These are phyloP conservation scores for Fusarium anthophilum DNA, from an alignment of 2,329 filamentous ascomycete species.

Conservation along the genomic window DNA sequence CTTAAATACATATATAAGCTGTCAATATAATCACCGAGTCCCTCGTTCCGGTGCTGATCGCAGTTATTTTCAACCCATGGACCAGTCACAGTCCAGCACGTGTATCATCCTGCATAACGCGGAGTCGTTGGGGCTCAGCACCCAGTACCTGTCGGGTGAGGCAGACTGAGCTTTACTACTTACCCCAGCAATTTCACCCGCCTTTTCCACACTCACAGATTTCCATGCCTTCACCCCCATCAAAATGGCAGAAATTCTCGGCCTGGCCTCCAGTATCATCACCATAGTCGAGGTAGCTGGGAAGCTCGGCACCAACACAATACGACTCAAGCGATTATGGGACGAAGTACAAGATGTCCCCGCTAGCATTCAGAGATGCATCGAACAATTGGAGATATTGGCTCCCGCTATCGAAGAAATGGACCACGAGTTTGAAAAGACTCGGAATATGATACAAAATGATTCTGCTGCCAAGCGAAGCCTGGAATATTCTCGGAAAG, in stretches of 20 bases:
- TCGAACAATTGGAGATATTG: constrained; percentile 4
- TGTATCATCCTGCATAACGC: background rate
- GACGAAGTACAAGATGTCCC: constrained; percentile 26
- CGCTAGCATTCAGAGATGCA: background rate
- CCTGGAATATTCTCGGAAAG: constrained; percentile 8
- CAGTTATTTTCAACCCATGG: background rate
- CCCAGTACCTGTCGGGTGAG: background rate
- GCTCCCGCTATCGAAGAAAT: background rate
- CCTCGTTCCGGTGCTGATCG: background rate
- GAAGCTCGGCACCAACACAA: constrained; percentile 13
- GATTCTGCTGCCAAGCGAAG: constrained; percentile 5
- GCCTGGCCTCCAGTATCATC: constrained; percentile 25
- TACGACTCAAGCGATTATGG: constrained; percentile 27
- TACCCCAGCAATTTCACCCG: fast-evolving
- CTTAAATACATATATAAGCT: background rate
- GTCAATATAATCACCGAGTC: fast-evolving
- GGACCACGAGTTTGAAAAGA: constrained; percentile 5
- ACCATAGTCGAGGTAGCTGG: constrained; percentile 20
- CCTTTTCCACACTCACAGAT: fast-evolving
- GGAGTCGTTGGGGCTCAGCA: background rate
- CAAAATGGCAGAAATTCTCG: constrained; percentile 26
- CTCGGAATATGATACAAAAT: background rate
- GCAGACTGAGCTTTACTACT: background rate
- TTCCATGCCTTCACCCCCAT: fast-evolving
- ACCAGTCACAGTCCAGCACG: background rate